Evolutionary conservation across 805 yeast genomes (phyloP), one percentile per base, ranked within the genome.

Genomic region (Yarrowia sp.): DNA sequence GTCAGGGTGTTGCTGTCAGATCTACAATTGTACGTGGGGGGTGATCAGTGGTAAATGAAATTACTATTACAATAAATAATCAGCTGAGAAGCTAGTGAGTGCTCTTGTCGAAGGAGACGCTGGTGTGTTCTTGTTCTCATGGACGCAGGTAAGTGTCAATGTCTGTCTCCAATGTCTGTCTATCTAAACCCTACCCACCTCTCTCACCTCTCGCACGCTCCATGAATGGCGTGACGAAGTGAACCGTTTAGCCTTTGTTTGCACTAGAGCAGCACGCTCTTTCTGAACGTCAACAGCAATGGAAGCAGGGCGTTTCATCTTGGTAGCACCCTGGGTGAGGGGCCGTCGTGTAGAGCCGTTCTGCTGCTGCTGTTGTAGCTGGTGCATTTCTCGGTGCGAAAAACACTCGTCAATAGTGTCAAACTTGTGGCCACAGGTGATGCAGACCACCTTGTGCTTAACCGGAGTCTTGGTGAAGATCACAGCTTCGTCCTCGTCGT

Each of bases 341-440:
- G 64, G 50, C 1, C 50, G 64, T 17, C 40, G 49, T 1, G 36
- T 5, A 12, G 36, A 24, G 30, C 30, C 30, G 30, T 7, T 24
- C 30, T 24, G 30, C 30, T 24, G n/a, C 49, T 30, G 30, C 30
- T 24, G n/a, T 39, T 30, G 30, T 3, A n/a, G 24, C 17, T 24
- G 46, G 19, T 58, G 64, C 17, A n/a, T 33, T 19, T 58, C 40
- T 6, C 64, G 40, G 40, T 58, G 64, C 9, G 44, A 14, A 13
- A 33, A 42, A 33, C 64, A 58, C 39, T 58, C 64, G 13, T 58
- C 64, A 17, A 58, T 58, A 14, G 64, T 58, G 33, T 58, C 50
- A 36, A 58, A 58, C n/a, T 43, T 58, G 50, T 43, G 46, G 33
- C 64, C 64, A 19, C 64, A 58, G 14, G 64, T 58, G 17, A 58